phyloP scores from a whole-genome alignment of 768 basidiomycete species.

The Trametes elegans region DNA sequence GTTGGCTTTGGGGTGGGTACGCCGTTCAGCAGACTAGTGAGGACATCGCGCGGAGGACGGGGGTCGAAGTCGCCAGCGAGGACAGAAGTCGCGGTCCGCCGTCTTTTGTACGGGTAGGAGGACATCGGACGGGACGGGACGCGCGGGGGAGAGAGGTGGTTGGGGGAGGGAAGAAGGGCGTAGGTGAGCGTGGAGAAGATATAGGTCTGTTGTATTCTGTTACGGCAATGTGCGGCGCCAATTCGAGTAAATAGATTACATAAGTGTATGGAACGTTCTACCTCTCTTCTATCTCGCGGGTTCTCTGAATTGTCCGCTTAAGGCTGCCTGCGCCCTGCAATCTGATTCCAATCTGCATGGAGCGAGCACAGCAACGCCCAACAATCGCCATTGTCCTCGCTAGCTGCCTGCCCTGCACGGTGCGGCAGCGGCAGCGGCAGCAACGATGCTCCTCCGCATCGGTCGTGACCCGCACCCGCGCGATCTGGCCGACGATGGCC shows the following conservation, averaged over 20 bases:
- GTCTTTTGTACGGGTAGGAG: slow-evolving; percentile 24
- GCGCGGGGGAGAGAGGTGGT: slow-evolving; percentile 11
- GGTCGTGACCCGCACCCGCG: background rate
- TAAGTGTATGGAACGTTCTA: slow-evolving; percentile 24
- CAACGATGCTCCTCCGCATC: background rate
- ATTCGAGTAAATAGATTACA: slow-evolving; percentile 24
- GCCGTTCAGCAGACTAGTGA: slow-evolving; percentile 78
- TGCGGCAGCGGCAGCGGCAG: background rate
- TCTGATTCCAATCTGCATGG: slow-evolving; percentile 19
- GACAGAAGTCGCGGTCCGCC: slow-evolving; percentile 71
- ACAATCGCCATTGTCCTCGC: slow-evolving; percentile 14
- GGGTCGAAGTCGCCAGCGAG: slow-evolving; percentile 75
- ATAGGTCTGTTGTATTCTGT: slow-evolving; percentile 31
- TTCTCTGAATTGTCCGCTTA: slow-evolving; percentile 13
- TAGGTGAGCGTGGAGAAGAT: slow-evolving; percentile 28
- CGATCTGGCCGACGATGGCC: too few species aligned
- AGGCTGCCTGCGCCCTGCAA: slow-evolving; percentile 4
- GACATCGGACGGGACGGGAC: slow-evolving; percentile 20
- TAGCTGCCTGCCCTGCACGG: background rate
- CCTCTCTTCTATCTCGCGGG: slow-evolving; percentile 15
- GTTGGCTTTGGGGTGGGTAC: slow-evolving; percentile 63
- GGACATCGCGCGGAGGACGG: slow-evolving; percentile 65
- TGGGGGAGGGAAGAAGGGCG: slow-evolving; percentile 22
- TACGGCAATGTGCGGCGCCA: slow-evolving; percentile 27
- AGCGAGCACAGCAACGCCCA: slow-evolving; percentile 4